These are phyloP conservation scores for Saturnispora sekii DNA, from an alignment of 805 yeast species.

Conservation along the genomic window DNA sequence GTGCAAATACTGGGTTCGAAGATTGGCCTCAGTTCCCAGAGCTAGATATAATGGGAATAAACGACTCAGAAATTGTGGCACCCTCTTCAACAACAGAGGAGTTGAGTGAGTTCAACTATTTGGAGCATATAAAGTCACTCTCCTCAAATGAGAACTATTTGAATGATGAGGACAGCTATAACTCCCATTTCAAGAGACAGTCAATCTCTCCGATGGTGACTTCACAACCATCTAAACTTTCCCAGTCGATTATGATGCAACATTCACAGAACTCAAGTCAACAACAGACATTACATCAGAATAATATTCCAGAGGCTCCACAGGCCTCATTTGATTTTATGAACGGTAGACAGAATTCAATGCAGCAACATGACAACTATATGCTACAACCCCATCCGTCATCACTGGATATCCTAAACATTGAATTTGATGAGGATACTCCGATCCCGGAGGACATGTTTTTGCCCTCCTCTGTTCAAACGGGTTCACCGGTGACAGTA, in stretches of 20 bases:
- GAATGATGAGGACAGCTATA: background rate
- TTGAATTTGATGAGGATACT: conserved; percentile 6
- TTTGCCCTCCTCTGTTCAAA: conserved; percentile 9
- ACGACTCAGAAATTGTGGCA: background rate
- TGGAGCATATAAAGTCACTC: conserved; percentile 14
- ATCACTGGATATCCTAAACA: conserved; percentile 2
- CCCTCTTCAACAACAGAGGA: background rate
- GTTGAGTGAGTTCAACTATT: conserved; percentile 9
- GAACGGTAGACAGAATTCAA: background rate
- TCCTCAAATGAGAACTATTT: conserved; percentile 11
- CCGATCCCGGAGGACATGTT: conserved; percentile 13
- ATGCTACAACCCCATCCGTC: background rate
- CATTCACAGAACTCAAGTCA: background rate
- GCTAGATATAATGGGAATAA: conserved; percentile 15
- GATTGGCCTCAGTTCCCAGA: conserved; percentile 30
- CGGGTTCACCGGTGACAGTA: conserved; percentile 9
- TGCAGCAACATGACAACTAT: background rate
- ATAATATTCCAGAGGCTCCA: background rate
- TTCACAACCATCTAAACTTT: conserved; percentile 22
- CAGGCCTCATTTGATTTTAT: conserved; percentile 4
- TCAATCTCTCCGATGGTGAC: conserved; percentile 18
- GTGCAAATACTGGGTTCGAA: conserved; percentile 14
- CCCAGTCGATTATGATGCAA: conserved; percentile 19
- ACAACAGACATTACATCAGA: conserved; percentile 3
- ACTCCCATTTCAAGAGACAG: conserved; percentile 16